Base-by-base conservation (phyloP, 75 land plant species). In the Cupressus sempervirens region DNA sequence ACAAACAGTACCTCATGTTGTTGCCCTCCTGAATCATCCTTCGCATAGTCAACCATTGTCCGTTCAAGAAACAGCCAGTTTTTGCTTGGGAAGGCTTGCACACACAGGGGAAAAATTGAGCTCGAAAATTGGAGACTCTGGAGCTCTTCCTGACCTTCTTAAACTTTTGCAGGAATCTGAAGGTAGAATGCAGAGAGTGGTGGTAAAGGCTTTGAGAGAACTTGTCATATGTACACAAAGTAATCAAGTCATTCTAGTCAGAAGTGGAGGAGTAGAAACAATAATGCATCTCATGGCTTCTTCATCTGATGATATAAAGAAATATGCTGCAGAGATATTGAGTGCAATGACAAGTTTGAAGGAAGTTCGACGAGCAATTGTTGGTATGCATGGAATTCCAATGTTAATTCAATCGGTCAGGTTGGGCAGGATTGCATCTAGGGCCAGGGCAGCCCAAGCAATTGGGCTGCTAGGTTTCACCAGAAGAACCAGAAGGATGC, bases 371-470 rank as follows among this genome's bases (percentile, higher is more conserved):
- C 85, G 88, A 70, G 88, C 62, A 5, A 81, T 90, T 65, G 58
- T 84, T 26, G 46, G 46, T 76, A 12, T 54, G 29, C 77, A 76
- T 32, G 88, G 84, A 7, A 41, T 88, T 34, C 83, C 82, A 0
- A 77, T 86, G 38, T 80, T 90, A 26, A 83, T 90, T 52, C 88
- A 90, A 65, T 87, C 91, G 3, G 84, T 68, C 40, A 46, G 41
- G 20, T 45, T 56, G 81, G 90, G 91, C 77, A 58, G 30, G 41
- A 84, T 88, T 87, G 85, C 83, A 12, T 90, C 91, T 11, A 86
- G 91, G 84, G 67, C 87, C 53, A 89, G 88, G 73, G 91, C 90
- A 84, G 87, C 88, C 45, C 87, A 86, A 15, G 91, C 89, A 14
- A 79, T 90, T 70, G 91, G 91, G 58, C 80, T 82, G 16, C 83